Conservation (phyloP, 192 early-diverging fungal species). For the Podila minutissima region DNA sequence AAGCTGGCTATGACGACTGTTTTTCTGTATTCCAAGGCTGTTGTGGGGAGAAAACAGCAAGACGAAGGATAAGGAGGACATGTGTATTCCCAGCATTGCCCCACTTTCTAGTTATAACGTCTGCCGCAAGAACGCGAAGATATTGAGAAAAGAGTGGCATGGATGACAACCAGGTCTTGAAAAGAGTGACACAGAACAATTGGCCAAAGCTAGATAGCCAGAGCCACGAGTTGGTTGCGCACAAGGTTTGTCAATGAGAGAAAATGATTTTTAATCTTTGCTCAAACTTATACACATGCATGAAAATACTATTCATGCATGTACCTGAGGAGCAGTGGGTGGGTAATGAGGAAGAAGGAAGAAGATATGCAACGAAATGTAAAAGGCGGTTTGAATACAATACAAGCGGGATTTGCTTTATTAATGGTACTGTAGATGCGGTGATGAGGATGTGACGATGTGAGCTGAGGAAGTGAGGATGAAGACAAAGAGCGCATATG, state of each 20-base stretch:
- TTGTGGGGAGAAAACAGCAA: too few relatives aligned
- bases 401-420: background rate
- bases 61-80: too few relatives aligned
- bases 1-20: too few relatives aligned
- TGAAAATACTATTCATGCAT: conserved; percentile 49
- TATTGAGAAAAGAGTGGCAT: too few relatives aligned
- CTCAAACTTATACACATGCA: conserved; percentile 50
- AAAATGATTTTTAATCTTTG: conserved; percentile 18
- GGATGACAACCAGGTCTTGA: too few relatives aligned
- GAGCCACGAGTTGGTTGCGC: too few relatives aligned
- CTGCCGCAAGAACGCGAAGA: too few relatives aligned
- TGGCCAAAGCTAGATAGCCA: background rate
- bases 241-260: background rate
- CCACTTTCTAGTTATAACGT: too few relatives aligned
- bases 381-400: background rate
- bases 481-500: background rate
- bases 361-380: background rate
- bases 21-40: too few relatives aligned
- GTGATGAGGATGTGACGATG: too few relatives aligned
- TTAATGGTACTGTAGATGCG: background rate
- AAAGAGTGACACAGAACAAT: background rate
- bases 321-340: conserved; percentile 46
- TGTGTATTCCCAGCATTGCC: too few relatives aligned
- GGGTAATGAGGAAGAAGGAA: background rate
- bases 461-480: too few relatives aligned